phyloP scores from a whole-genome alignment of 2,329 filamentous ascomycete genomes.

The Dactylellina sp. region DNA sequence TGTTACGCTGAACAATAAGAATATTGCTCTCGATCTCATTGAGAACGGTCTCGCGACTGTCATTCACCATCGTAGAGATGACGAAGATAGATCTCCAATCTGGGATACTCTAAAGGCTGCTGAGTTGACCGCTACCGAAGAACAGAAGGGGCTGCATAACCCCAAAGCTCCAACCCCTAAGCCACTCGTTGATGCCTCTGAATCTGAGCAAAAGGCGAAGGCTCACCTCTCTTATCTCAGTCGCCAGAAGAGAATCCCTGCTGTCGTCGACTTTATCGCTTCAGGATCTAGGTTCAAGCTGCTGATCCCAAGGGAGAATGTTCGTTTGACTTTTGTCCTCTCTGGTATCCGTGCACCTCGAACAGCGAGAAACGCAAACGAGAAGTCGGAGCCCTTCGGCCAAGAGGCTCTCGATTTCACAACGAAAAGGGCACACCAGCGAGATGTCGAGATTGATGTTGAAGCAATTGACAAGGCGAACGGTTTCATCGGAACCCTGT shows the following conservation, averaged over 20 bases:
- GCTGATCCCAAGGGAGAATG: conserved; percentile 88
- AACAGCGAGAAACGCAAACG: conserved; percentile 82
- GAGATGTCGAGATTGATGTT: conserved; percentile 95
- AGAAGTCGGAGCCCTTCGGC: conserved; percentile 90
- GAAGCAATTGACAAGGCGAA: conserved; percentile 95
- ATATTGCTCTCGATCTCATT: conserved; percentile 35
- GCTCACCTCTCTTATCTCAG: conserved; percentile 88
- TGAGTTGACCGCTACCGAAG: conserved; percentile 84
- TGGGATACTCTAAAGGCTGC: conserved; percentile 89
- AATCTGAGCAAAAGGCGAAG: conserved; percentile 94
- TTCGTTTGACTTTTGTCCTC: conserved; percentile 94
- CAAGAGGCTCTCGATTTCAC: conserved; percentile 94
- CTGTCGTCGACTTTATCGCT: conserved; percentile 96
- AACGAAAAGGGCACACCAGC: conserved; percentile 86
- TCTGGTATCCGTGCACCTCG: conserved; percentile 91
- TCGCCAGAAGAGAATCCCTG: conserved; percentile 90
- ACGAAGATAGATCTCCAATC: conserved; percentile 90
- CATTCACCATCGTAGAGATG: conserved; percentile 92
- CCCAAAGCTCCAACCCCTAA: conserved; percentile 85
- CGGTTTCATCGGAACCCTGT: conserved; percentile 95
- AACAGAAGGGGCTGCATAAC: conserved; percentile 94
- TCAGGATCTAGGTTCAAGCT: conserved; percentile 95
- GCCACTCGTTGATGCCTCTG: conserved; percentile 88
- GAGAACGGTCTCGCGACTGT: conserved; percentile 94
- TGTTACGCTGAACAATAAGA: conserved; percentile 80